Evolutionary conservation across 1,284 basidiomycete species (phyloP), one percentile per base, ranked within the genome.

Genomic region (Fomitopsis pinicola): DNA sequence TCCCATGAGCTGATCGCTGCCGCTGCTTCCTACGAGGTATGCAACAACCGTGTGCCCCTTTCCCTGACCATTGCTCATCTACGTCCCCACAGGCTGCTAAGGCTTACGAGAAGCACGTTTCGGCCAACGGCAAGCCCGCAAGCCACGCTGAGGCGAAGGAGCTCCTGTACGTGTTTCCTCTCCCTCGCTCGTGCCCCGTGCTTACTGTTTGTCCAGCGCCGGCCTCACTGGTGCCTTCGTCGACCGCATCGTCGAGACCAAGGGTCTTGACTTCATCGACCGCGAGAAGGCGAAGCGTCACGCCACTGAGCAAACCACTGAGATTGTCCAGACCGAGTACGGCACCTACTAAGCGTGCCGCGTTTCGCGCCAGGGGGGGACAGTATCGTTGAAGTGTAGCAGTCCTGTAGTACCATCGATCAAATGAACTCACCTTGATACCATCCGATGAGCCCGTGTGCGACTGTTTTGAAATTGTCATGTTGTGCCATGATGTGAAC

Each of bases 1-100:
- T 83, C 86, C 22, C 87, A 89, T 72, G 86, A 89, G 73, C 78
- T 88, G 67, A 82, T 89, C 68, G 84, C 83, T 58, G 85, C 75
- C 61, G 85, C 84, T 61, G 85, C 84, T 53, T 78, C 84, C 44
- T 78, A 75, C 71, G 76, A 77, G 72, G 74, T 73, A 30, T 7
- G 22, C 52, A 4, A 17, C 48, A n/a, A 33, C 4, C 5, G 12
- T 17, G 15, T 50, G 28, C 28, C 10, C 45, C 7, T 26, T 9
- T 19, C 4, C 2, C 48, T 5, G 26, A 17, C 48, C 26, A 33
- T 26, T 19, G 22, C 44, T 40, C 42, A 40, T 50, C 59, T 9
- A 33, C 35, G 56, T 38, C 62, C 66, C 14, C 35, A 38, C 62
- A 77, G 69, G 79, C 79, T 61, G 77, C 77, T 58, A 78, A 77